Conservation (phyloP, 75 land plant species). For the Selaginella moellendorffii region DNA sequence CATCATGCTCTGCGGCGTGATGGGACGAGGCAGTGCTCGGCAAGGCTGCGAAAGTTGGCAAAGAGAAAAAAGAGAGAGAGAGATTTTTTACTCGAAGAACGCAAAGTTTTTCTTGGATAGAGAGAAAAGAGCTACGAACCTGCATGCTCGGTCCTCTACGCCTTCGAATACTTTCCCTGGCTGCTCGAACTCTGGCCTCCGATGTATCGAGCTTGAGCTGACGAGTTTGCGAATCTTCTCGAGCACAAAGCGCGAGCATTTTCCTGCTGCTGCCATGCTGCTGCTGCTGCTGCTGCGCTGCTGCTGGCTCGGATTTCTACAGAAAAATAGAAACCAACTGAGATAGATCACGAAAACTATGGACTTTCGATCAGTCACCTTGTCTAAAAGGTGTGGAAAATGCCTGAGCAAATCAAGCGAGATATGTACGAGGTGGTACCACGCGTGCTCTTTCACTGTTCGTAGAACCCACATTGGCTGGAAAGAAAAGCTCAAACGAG, state of each 20-base stretch:
- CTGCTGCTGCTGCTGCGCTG: too few species aligned
- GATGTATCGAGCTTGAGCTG: too few species aligned
- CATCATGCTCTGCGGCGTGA: slow-evolving; percentile 59
- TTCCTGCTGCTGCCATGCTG: too few species aligned
- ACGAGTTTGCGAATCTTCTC: neutral
- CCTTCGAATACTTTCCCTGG: slow-evolving; percentile 49
- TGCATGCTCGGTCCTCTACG: slow-evolving; percentile 63
- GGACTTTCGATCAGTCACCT: too few species aligned
- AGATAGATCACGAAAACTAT: too few species aligned
- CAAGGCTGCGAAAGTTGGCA: slow-evolving; percentile 56
- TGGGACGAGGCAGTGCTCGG: slow-evolving; percentile 52
- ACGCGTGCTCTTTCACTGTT: slow-evolving; percentile 42
- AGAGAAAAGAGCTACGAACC: too few species aligned
- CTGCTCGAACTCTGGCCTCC: slow-evolving; percentile 29
- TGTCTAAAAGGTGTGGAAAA: slow-evolving; percentile 28
- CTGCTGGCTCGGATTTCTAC: too few species aligned
- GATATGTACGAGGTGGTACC: slow-evolving; percentile 60
- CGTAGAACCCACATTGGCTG: slow-evolving; percentile 88
- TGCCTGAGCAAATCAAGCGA: slow-evolving; percentile 74
- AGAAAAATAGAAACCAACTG: too few species aligned
- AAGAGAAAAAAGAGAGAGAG: too few species aligned
- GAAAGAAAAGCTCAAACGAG: slow-evolving; percentile 2
- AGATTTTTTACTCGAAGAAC: too few species aligned
- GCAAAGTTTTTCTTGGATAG: too few species aligned
- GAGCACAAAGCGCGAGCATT: neutral